phyloP scores from a whole-genome alignment of 495 filamentous ascomycete species.

The Glutinoglossum americanum region DNA sequence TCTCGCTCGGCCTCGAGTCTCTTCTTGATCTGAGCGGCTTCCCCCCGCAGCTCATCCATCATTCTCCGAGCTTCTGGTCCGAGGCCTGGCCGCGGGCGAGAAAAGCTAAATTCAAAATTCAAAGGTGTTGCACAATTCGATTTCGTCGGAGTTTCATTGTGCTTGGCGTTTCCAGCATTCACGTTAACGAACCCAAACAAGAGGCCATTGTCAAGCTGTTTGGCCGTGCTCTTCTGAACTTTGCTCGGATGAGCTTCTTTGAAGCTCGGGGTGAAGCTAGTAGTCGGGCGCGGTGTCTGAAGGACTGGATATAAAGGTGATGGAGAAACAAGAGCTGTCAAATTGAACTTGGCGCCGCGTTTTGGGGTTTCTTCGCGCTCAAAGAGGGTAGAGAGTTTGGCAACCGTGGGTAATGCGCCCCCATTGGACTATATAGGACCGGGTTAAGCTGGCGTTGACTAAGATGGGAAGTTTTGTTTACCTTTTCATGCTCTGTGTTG shows the following conservation, averaged over 20 bases:
- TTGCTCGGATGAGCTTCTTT: constrained; percentile 67
- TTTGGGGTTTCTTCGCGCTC: constrained; percentile 20
- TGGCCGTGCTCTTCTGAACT: constrained; percentile 45
- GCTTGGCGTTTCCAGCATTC: constrained; percentile 2
- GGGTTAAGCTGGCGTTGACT: not conserved
- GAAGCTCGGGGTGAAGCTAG: constrained; percentile 25
- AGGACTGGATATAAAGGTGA: constrained; percentile 22
- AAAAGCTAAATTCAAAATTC: constrained; percentile 54
- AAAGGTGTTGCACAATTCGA: constrained; percentile 22
- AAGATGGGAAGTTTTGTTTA: constrained; percentile 1
- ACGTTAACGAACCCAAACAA: constrained; percentile 48
- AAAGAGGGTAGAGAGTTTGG: constrained; percentile 20
- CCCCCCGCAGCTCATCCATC: constrained; percentile 52
- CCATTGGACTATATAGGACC: not conserved
- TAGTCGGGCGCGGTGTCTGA: constrained; percentile 27
- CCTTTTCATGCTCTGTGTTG: constrained; percentile 7
- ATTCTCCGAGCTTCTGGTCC: constrained; percentile 52
- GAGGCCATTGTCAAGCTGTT: constrained; percentile 40
- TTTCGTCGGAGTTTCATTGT: constrained; percentile 28
- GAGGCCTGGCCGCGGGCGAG: constrained; percentile 35
- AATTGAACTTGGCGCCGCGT: not conserved
- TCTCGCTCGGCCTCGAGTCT: constrained; percentile 34
- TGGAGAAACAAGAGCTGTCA: constrained; percentile 3
- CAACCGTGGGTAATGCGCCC: not conserved
- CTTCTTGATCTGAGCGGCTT: constrained; percentile 44